Evolutionary conservation across 2,329 filamentous ascomycete species (phyloP).

Genomic region (Stachybotrys elegans): DNA sequence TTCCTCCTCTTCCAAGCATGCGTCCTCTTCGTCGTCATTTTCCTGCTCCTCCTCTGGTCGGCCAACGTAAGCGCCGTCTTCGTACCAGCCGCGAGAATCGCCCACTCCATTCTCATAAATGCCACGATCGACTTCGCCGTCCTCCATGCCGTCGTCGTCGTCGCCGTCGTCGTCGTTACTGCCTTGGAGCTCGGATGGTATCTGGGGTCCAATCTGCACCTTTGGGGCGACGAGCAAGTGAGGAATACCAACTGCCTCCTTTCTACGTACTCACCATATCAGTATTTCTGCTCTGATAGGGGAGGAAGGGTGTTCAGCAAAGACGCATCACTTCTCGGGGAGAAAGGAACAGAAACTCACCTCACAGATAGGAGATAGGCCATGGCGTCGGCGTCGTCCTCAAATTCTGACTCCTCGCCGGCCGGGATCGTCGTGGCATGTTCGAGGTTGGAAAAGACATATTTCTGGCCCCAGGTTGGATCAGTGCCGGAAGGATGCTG

Average conservation of each 20-base stretch:
- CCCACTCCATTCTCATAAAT: conserved; percentile 45
- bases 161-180: conserved; percentile 23
- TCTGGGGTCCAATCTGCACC: conserved; percentile 46
- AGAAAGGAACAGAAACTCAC: conserved; percentile 38
- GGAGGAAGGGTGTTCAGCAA: conserved; percentile 19
- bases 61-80: conserved; percentile 75
- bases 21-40: conserved; percentile 17
- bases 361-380: conserved; percentile 67
- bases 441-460: conserved; percentile 62
- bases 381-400: conserved; percentile 62
- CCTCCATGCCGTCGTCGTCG: conserved; percentile 19
- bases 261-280: conserved; percentile 55
- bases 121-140: conserved; percentile 29
- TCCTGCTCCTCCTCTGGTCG: conserved; percentile 32
- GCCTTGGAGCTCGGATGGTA: conserved; percentile 32
- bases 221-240: conserved; percentile 63
- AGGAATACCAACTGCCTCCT: conserved; percentile 70
- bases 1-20: conserved; percentile 13
- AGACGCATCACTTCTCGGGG: conserved; percentile 6
- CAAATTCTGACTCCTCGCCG: conserved; percentile 60
- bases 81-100: conserved; percentile 61
- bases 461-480: conserved; percentile 65
- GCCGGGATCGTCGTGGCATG: conserved; percentile 37
- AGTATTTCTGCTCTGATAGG: conserved; percentile 27
- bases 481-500: conserved; percentile 47